Conservation (phyloP, 2,329 filamentous ascomycete genomes). For the Paraconiothyrium brasiliense region DNA sequence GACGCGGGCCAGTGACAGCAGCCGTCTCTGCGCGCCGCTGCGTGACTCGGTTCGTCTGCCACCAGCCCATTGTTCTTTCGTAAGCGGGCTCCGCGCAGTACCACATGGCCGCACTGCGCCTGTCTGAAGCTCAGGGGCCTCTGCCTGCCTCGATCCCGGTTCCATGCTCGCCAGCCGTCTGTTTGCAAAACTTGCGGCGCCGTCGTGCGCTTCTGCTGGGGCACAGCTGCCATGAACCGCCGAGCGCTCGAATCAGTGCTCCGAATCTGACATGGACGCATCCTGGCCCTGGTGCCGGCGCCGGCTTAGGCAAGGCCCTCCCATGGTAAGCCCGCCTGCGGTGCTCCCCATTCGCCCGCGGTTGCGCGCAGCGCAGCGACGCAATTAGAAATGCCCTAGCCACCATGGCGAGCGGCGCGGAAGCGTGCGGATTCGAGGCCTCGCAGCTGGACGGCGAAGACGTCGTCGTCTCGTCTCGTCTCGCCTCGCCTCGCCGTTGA, state of each 20-base stretch:
- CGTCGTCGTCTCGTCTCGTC: constrained; percentile 12
- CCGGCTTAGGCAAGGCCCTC: constrained; percentile 24
- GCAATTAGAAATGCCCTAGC: constrained; percentile 2
- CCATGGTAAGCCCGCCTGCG: constrained; percentile 29
- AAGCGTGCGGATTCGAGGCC: constrained; percentile 38
- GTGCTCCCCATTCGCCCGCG: constrained; percentile 34
- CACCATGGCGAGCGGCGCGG: constrained; percentile 27
- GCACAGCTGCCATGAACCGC: constrained; percentile 30
- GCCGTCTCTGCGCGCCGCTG: constrained; percentile 26
- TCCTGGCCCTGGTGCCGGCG: constrained; percentile 38
- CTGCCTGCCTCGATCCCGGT: not conserved
- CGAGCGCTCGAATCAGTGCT: constrained; percentile 26
- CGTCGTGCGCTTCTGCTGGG: constrained; percentile 26
- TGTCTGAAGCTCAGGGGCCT: not conserved
- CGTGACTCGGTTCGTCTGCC: constrained; percentile 35
- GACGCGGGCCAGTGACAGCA: constrained; percentile 36
- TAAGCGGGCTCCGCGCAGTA: constrained; percentile 34
- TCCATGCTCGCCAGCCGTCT: constrained; percentile 7
- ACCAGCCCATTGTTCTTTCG: constrained; percentile 35
- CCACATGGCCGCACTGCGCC: not conserved
- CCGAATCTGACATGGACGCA: constrained; percentile 30
- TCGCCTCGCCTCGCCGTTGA: constrained; percentile 24
- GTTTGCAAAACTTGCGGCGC: constrained; percentile 20
- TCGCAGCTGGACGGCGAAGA: constrained; percentile 34
- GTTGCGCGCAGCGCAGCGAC: constrained; percentile 14